phyloP scores from a whole-genome alignment of 345 rosid genomes.

The Gossypium turneri region DNA sequence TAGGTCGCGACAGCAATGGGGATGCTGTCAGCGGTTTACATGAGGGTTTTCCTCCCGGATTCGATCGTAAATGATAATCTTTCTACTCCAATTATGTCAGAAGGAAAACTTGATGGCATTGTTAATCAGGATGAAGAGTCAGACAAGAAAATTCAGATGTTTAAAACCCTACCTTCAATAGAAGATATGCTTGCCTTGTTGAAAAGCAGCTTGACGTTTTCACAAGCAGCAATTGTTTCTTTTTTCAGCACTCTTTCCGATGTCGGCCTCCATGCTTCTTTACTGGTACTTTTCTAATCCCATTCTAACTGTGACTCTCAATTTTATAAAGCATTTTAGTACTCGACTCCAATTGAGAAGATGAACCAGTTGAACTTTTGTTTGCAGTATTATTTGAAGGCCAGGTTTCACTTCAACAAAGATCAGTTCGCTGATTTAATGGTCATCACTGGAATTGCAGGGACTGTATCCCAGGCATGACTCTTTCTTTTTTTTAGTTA shows the following conservation, averaged over 20 bases:
- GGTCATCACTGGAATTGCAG: conserved; percentile 77
- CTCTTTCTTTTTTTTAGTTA: not conserved
- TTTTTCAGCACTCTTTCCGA: conserved; percentile 72
- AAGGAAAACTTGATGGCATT: conserved; percentile 21
- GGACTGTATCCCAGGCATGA: conserved; percentile 78
- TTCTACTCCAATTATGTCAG: conserved; percentile 39
- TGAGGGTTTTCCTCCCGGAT: conserved; percentile 70
- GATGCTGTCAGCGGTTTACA: conserved; percentile 46
- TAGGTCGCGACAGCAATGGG: conserved; percentile 57
- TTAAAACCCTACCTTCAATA: conserved; percentile 49
- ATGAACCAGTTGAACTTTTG: conserved; percentile 10
- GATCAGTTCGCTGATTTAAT: conserved; percentile 86
- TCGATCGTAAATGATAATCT: conserved; percentile 34
- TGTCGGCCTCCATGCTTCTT: conserved; percentile 67
- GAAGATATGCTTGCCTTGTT: conserved; percentile 49
- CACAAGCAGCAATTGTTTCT: conserved; percentile 74
- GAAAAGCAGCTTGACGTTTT: conserved; percentile 60
- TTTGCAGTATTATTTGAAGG: conserved; percentile 81
- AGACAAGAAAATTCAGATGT: conserved; percentile 22
- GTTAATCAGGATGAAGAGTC: conserved; percentile 24
- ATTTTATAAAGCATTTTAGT: not conserved
- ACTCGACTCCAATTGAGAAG: not conserved
- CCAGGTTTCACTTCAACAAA: conserved; percentile 76
- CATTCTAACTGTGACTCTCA: not conserved
- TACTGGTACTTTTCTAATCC: conserved; percentile 46